These are phyloP conservation scores for Nicotiana rustica DNA, from an alignment of 305 asterid species.

Conservation along the genomic window DNA sequence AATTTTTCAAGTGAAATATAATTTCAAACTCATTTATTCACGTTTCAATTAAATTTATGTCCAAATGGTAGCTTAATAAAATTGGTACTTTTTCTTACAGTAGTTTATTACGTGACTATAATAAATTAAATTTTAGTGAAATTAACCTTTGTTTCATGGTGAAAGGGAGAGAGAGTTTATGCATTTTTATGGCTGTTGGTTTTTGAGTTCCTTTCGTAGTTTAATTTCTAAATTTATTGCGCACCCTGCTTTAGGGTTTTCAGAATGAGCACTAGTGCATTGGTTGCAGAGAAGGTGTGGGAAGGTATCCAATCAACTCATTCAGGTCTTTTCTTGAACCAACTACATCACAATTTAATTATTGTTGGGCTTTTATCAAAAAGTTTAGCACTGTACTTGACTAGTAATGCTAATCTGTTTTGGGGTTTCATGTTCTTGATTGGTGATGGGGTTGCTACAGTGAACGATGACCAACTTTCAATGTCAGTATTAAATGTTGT, in stretches of 20 bases:
- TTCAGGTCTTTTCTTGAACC: slow-evolving; percentile 53
- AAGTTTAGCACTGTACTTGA: too few species aligned
- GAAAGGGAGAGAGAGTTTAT: too few species aligned
- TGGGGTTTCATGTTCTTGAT: neutral
- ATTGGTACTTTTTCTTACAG: too few species aligned
- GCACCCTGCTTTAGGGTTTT: neutral
- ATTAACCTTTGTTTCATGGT: too few species aligned
- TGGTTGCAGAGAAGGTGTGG: slow-evolving; percentile 81
- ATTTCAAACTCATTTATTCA: too few species aligned
- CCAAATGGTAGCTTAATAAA: too few species aligned
- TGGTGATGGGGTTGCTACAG: slow-evolving; percentile 49
- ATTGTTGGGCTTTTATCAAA: neutral
- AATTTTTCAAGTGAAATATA: too few species aligned
- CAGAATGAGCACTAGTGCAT: slow-evolving; percentile 59
- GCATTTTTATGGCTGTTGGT: too few species aligned
- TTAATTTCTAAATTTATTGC: neutral
- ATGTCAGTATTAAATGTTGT: slow-evolving; percentile 53
- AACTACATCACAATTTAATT: neutral
- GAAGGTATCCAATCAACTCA: slow-evolving; percentile 64
- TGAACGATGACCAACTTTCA: slow-evolving; percentile 81
- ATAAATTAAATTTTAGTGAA: too few species aligned
- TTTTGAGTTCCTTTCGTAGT: too few species aligned
- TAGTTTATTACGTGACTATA: too few species aligned
- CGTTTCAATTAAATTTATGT: too few species aligned
- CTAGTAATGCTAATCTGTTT: neutral